Conservation (phyloP, 2,329 filamentous ascomycete species). For the Diplocarpon rosae region DNA sequence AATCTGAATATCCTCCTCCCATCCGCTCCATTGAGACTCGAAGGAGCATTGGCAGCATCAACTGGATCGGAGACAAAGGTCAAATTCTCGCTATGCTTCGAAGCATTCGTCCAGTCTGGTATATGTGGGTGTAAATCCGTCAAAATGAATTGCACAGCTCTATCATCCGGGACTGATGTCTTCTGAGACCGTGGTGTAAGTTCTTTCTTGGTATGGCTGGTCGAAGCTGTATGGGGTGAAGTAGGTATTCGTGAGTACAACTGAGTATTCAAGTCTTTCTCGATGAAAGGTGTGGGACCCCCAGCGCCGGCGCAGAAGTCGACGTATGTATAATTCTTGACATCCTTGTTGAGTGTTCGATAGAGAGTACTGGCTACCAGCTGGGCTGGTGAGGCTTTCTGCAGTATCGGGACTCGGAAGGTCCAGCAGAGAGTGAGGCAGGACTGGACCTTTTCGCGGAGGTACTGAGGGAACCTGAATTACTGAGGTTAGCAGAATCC, state of each 20-base stretch:
- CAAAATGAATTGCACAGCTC: conserved; percentile 45
- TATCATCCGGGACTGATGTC: conserved; percentile 8
- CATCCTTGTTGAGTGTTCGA: conserved; percentile 35
- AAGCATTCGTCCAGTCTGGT: conserved; percentile 44
- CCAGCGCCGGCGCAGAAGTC: conserved; percentile 70
- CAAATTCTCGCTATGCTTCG: conserved; percentile 42
- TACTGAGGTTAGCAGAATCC: conserved; percentile 6
- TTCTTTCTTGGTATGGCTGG: conserved; percentile 9
- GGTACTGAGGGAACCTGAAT: conserved; percentile 51
- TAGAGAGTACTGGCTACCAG: conserved; percentile 48
- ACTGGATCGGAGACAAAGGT: conserved; percentile 49
- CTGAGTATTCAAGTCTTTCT: conserved; percentile 43
- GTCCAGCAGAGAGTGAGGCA: conserved; percentile 55
- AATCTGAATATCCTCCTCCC: conserved; percentile 51
- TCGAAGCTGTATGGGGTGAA: conserved; percentile 21
- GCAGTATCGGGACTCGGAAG: conserved; percentile 44
- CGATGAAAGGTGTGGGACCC: conserved; percentile 56
- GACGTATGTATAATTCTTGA: conserved; percentile 50
- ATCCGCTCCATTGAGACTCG: conserved; percentile 32
- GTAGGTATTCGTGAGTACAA: conserved; percentile 20
- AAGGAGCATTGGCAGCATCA: conserved; percentile 52
- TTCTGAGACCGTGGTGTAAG: conserved; percentile 19
- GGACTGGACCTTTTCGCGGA: conserved; percentile 54
- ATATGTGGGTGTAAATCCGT: conserved; percentile 57
- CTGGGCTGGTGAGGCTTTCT: conserved; percentile 45